Evolutionary conservation across 805 yeast genomes (phyloP).

Genomic region (Myxozyma nipponensis): DNA sequence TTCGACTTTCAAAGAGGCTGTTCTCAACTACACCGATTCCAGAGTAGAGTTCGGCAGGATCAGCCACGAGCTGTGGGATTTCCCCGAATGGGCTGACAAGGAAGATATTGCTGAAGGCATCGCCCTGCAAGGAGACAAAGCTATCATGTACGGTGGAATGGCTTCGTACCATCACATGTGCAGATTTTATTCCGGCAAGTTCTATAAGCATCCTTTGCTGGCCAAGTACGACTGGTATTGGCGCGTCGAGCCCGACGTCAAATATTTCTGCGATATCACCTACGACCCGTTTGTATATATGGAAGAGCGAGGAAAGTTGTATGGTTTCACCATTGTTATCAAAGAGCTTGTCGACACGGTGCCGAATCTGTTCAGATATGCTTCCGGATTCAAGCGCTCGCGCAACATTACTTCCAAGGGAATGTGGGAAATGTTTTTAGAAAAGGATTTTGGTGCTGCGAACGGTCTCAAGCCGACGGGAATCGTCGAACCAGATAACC

Average conservation of each 20-base stretch:
- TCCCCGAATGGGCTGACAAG: conserved; percentile 48
- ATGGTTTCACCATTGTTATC: conserved; percentile 80
- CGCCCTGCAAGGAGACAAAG: conserved; percentile 74
- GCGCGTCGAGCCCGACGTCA: conserved; percentile 93
- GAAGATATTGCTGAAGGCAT: conserved; percentile 54
- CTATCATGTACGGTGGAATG: conserved; percentile 77
- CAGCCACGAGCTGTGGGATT: conserved; percentile 62
- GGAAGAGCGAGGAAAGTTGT: conserved; percentile 63
- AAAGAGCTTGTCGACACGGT: conserved; percentile 77
- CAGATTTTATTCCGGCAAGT: conserved; percentile 80
- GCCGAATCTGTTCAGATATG: conserved; percentile 73
- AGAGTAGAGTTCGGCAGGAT: conserved; percentile 70
- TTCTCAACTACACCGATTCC: conserved; percentile 53
- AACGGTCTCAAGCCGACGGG: conserved; percentile 5
- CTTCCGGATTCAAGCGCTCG: conserved; percentile 57
- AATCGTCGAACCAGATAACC: conserved; percentile 23
- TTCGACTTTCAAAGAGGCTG: conserved; percentile 55
- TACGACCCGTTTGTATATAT: conserved; percentile 87
- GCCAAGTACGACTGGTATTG: conserved; percentile 82
- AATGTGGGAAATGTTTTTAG: conserved; percentile 65
- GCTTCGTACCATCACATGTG: conserved; percentile 93
- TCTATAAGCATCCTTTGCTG: conserved; percentile 75
- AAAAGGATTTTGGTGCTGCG: conserved; percentile 20
- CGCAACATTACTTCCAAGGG: conserved; percentile 50
- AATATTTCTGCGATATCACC: conserved; percentile 83